Evolutionary conservation across 2,329 filamentous ascomycete species (phyloP), one percentile per base, ranked within the genome.

Genomic region (Thyridium curvatum): DNA sequence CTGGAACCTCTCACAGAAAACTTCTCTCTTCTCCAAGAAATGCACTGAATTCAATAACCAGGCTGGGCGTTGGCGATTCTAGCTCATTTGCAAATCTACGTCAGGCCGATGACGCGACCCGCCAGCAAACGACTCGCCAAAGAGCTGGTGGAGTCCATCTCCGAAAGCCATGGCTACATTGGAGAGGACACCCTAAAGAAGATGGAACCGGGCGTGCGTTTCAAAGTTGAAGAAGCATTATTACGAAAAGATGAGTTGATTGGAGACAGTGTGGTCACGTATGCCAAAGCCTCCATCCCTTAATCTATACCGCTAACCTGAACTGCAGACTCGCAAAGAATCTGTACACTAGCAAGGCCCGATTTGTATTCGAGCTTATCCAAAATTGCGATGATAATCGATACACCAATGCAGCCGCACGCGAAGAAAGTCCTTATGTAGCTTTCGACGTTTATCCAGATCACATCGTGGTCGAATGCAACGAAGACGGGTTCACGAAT

Each of bases 351-450:
- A 68, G 56, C 35, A 56, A 62, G 6, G 59, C 66, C 1, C 60
- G 67, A 26, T 77, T 75, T 44, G 52, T 77, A 1, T 68, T 72
- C 28, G 72, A 77, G 48, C 48, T 77, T 1, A 59, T 77, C 0
- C 72, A 75, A 43, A 77, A 77, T 47, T 69, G 70, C 4, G 72
- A 77, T 33, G 71, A 75, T 48, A 74, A 73, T 40, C 39, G 41
- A 10, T 75, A 66, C 45, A 40, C 4, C 12, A 48, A 32, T 13
- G 54, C 57, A 1, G 16, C 32, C 4, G 43, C 37, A 1, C 41
- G 16, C 0, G 46, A 52, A 0, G 21, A 42, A 0, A 42, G 38
- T 3, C 65, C 65, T 0, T 58, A 46, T 33, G 47, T 65, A 1
- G 46, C 50, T 8, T 71, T 65, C 38, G 39, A 45, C 10, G 43